A percentile compares a stretch with the other conserved stretches of the same genome.
Conservation (phyloP, 345 rosid species). For the Theobroma cacao region DNA sequence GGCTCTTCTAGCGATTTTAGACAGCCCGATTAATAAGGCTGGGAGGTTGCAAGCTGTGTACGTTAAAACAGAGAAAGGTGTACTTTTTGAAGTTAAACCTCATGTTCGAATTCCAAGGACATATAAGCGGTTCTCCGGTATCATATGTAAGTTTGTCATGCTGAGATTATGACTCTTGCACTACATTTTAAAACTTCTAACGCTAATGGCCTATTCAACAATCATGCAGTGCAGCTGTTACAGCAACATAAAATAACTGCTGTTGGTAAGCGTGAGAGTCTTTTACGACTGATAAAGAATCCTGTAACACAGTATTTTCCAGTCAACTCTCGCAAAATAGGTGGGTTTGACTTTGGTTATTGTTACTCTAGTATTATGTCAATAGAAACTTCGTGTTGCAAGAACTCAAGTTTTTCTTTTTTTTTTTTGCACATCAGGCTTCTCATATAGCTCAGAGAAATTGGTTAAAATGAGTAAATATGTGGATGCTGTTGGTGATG, state of each 20-base stretch:
- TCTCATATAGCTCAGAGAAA: conserved; percentile 79
- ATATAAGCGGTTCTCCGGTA: conserved; percentile 73
- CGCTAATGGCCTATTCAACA: neutral
- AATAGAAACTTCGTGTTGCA: neutral
- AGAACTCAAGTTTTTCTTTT: neutral
- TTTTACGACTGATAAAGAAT: conserved; percentile 71
- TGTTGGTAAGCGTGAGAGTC: conserved; percentile 74
- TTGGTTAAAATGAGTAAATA: conserved; percentile 60
- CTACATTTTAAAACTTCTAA: neutral
- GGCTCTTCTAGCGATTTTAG: conserved; percentile 79
- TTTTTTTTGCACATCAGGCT: conserved; percentile 49
- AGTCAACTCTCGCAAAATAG: conserved; percentile 59
- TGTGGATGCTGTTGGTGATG: conserved; percentile 47
- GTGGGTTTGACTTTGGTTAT: conserved; percentile 28
- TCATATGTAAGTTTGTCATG: conserved; percentile 61
- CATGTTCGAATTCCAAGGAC: conserved; percentile 91
- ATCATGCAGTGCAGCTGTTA: conserved; percentile 74
- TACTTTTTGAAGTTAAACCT: conserved; percentile 82
- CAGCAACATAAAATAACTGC: conserved; percentile 80
- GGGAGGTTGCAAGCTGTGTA: conserved; percentile 77
- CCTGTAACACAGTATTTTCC: conserved; percentile 73
- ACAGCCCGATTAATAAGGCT: conserved; percentile 85
- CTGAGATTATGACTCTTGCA: neutral
- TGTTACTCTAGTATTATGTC: neutral
- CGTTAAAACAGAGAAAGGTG: conserved; percentile 83